Percentiles rank a stretch among this genome's conserved stretches.
Conservation (phyloP, 257 asterid genomes). For the Capsicum pubescens region DNA sequence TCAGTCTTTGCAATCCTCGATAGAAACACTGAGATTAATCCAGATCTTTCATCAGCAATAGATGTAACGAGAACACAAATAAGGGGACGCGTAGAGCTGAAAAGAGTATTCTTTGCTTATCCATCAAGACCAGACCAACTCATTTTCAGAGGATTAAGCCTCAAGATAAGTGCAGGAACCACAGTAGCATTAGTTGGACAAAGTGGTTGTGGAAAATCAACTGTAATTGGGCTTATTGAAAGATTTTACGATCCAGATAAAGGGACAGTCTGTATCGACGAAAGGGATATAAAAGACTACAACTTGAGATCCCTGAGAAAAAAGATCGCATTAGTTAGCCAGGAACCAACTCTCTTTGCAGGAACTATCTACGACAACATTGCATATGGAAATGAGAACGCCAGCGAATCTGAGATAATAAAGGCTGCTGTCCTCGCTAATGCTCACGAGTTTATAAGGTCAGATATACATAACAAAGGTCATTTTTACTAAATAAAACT, state of each 20-base stretch:
- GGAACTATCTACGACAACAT: slow-evolving; percentile 75
- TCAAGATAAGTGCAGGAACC: slow-evolving; percentile 66
- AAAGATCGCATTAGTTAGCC: slow-evolving; percentile 80
- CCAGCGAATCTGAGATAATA: slow-evolving; percentile 58
- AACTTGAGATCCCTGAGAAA: slow-evolving; percentile 63
- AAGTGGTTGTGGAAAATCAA: slow-evolving; percentile 95
- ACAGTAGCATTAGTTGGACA: slow-evolving; percentile 88
- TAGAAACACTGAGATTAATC: slow-evolving; percentile 64
- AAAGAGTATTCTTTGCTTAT: slow-evolving; percentile 66
- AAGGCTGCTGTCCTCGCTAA: slow-evolving; percentile 83
- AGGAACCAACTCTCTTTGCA: slow-evolving; percentile 78
- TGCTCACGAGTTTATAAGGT: slow-evolving; percentile 75
- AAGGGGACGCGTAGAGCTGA: slow-evolving; percentile 64
- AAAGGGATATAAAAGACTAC: slow-evolving; percentile 65
- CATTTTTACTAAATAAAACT: not conserved
- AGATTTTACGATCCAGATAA: slow-evolving; percentile 73
- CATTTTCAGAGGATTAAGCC: slow-evolving; percentile 67
- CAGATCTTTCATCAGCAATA: slow-evolving; percentile 43
- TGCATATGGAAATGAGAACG: slow-evolving; percentile 54
- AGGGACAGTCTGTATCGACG: slow-evolving; percentile 71
- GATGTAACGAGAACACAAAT: slow-evolving; percentile 45
- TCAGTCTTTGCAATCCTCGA: slow-evolving; percentile 78
- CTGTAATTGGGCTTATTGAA: slow-evolving; percentile 69
- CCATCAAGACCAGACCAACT: slow-evolving; percentile 67
- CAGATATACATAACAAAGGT: not conserved